These are phyloP conservation scores for Saccharomycopsis guyanensis DNA, from an alignment of 805 yeast species.

Conservation along the genomic window DNA sequence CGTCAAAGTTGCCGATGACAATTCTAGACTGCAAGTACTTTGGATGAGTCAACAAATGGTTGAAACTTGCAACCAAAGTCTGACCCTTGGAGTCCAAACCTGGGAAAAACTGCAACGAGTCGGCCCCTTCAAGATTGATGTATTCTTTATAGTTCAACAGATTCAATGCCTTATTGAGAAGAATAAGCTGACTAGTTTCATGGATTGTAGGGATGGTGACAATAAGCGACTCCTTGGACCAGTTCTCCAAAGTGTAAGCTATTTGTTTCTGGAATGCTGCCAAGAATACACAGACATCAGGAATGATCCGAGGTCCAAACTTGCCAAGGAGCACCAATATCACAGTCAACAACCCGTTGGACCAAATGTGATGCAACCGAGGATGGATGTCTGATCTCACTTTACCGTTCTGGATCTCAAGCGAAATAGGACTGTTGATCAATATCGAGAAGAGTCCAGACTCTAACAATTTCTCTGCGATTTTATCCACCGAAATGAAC, in stretches of 20 bases:
- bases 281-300: constrained; percentile 59
- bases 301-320: constrained; percentile 55
- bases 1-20: constrained; percentile 55
- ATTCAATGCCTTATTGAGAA: constrained; percentile 52
- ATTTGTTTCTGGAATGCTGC: constrained; percentile 61
- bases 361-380: constrained; percentile 72
- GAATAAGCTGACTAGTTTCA: constrained; percentile 62
- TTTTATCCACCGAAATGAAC: constrained; percentile 47
- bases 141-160: constrained; percentile 46
- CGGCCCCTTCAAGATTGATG: constrained; percentile 20
- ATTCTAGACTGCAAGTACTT: constrained; percentile 69
- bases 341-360: constrained; percentile 70
- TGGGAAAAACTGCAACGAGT: constrained; percentile 34
- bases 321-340: constrained; percentile 50
- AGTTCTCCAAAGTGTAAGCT: constrained; percentile 50
- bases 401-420: constrained; percentile 57
- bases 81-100: constrained; percentile 60
- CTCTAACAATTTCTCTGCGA: constrained; percentile 60
- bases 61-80: constrained; percentile 54
- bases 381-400: constrained; percentile 45
- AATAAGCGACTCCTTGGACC: constrained; percentile 52
- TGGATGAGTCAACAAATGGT: constrained; percentile 77
- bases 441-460: constrained; percentile 61
- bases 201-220: constrained; percentile 43
- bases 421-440: constrained; percentile 67